Percentiles rank a stretch among this genome's conserved stretches.
These are phyloP conservation scores for Picochlorum sp. DNA, from an alignment of 139 green algal species.

Conservation along the genomic window DNA sequence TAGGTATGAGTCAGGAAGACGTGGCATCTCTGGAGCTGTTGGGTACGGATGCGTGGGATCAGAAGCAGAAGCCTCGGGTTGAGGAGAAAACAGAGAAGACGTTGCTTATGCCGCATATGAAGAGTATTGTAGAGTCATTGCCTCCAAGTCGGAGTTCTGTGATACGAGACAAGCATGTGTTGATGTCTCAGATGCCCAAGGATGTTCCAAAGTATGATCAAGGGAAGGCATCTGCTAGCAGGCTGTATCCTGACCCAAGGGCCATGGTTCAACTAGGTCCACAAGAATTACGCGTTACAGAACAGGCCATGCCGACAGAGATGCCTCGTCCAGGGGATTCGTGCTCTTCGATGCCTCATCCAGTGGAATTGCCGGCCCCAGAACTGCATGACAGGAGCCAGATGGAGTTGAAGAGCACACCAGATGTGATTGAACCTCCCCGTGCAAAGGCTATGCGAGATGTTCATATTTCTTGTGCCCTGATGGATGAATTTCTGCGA, in stretches of 20 bases:
- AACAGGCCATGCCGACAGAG: neutral
- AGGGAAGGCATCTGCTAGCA: no score
- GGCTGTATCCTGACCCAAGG: neutral
- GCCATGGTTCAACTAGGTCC: neutral
- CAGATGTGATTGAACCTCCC: no score
- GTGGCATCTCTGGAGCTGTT: neutral
- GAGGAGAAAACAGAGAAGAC: no score
- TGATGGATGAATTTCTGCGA: constrained; percentile 86
- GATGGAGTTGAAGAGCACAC: neutral
- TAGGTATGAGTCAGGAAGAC: neutral
- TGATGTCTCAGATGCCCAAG: no score
- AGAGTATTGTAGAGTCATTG: no score
- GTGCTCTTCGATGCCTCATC: neutral
- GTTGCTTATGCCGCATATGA: no score
- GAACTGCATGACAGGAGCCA: neutral
- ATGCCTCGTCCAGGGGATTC: neutral
- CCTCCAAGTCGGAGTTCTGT: no score
- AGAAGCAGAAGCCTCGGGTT: no score
- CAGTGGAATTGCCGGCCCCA: neutral
- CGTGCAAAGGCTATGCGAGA: constrained; percentile 38
- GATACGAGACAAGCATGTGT: no score
- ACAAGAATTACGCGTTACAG: neutral
- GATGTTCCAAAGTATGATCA: no score
- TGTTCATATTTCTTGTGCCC: constrained; percentile 67
- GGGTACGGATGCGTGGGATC: neutral